Evolutionary conservation across 371 early-diverging fungal genomes (phyloP).

Genomic region (Actinomucor elegans): DNA sequence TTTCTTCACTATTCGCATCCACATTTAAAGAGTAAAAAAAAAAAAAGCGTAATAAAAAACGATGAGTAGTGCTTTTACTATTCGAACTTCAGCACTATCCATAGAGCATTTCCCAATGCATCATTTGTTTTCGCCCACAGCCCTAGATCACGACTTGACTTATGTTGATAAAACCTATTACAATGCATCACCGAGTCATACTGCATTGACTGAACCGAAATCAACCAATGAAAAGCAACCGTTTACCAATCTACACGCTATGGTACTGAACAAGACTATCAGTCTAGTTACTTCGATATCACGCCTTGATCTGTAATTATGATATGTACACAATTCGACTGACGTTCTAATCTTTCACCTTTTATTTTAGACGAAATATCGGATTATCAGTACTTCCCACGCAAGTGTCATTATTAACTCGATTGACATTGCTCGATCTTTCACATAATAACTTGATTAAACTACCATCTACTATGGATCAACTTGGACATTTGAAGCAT

Average conservation of each 20-base stretch:
- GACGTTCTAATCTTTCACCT: background rate
- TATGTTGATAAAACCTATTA: conserved; percentile 49
- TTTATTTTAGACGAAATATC: conserved; percentile 25
- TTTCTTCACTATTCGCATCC: background rate
- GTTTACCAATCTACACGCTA: conserved; percentile 8
- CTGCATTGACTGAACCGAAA: background rate
- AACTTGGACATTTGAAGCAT: conserved; percentile 32
- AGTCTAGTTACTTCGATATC: conserved; percentile 23
- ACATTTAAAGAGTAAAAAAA: background rate
- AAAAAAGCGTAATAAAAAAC: background rate
- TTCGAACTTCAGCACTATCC: conserved; percentile 11
- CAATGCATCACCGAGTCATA: background rate
- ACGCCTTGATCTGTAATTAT: conserved; percentile 36
- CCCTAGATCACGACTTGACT: conserved; percentile 30
- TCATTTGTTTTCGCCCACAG: conserved; percentile 40
- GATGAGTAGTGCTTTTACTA: conserved; percentile 21
- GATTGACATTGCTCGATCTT: conserved; percentile 41
- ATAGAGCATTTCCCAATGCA: conserved; percentile 25
- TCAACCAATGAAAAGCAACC: conserved; percentile 3
- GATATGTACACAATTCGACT: background rate
- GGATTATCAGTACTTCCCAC: conserved; percentile 31
- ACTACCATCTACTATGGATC: conserved; percentile 30
- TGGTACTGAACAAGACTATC: conserved; percentile 24
- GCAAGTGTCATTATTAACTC: conserved; percentile 28
- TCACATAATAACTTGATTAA: conserved; percentile 39